Evolutionary conservation across 257 asterid genomes (phyloP), one percentile per base, ranked within the genome.

Genomic region (Rehmannia glutinosa): DNA sequence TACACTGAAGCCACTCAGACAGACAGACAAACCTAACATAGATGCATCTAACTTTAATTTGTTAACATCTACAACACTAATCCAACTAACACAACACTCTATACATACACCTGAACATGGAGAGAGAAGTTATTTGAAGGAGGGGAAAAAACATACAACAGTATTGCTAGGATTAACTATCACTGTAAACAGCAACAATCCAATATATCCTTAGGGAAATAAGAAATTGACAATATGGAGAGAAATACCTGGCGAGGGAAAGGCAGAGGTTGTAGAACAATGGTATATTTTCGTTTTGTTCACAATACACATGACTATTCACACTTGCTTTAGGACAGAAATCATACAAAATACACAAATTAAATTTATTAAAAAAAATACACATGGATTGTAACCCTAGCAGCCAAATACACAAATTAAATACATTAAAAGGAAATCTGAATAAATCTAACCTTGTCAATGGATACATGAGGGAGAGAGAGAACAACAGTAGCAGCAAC

Each of bases 211-310:
- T 3, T 8, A 46, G 4, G 12, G 1, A 28, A 38, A 2, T n/a
- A 10, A 1, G n/a, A 15, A 56, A 53, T 16, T 21, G 47, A 12
- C 16, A 39, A 4, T 13, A 5, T 10, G 19, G 30, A 19, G 12
- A 12, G 35, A 28, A 36, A 23, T 54, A 82, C 91, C 87, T 78
- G 32, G 90, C 69, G 33, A 86, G 83, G 2, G 84, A 75, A 49
- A 77, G 75, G 66, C 88, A 81, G 23, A 81, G 84, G 32, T 69
- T 68, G 39, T 11, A 25, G 53, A 77, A 77, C 58, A n/a, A n/a
- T n/a, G n/a, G n/a, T n/a, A n/a, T n/a, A n/a, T n/a, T n/a, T n/a
- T n/a, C n/a, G n/a, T n/a, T n/a, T n/a, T n/a, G n/a, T n/a, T n/a
- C n/a, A n/a, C n/a, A n/a, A n/a, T n/a, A n/a, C n/a, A n/a, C n/a